Evolutionary conservation across 805 yeast species (phyloP).

Genomic region (Metschnikowia noctiluminum): DNA sequence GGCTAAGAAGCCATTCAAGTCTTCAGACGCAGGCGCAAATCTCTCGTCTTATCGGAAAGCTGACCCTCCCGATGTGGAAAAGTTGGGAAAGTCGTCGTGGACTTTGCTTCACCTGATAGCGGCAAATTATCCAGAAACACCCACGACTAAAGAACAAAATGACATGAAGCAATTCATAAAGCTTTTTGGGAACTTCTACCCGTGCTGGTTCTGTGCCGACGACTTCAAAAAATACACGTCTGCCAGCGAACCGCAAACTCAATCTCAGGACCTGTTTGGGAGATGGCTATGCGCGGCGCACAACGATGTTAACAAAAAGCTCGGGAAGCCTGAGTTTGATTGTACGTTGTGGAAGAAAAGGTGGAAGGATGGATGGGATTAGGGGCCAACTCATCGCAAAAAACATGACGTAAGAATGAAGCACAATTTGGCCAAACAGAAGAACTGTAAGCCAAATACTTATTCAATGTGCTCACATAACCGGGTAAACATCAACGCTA

Average conservation of each 20-base stretch:
- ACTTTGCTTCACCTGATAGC: conserved; percentile 87
- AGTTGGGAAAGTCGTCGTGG: conserved; percentile 87
- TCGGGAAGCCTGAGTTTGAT: conserved; percentile 84
- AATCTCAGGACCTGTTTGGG: conserved; percentile 75
- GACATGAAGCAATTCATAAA: conserved; percentile 70
- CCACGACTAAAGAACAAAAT: conserved; percentile 56
- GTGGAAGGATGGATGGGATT: conserved; percentile 95
- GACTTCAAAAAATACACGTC: conserved; percentile 69
- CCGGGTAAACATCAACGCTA: too few relatives aligned
- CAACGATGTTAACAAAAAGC: conserved; percentile 81
- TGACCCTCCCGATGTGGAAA: conserved; percentile 84
- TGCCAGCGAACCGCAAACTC: conserved; percentile 52
- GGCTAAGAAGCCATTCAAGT: conserved; percentile 4
- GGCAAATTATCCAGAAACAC: conserved; percentile 77
- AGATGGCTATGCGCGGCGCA: conserved; percentile 94
- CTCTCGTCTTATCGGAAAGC: conserved; percentile 36
- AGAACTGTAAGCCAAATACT: too few relatives aligned
- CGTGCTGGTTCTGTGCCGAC: conserved; percentile 90
- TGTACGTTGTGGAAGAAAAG: conserved; percentile 89
- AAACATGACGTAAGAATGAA: not conserved
- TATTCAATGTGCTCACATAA: too few relatives aligned
- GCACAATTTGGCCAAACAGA: too few relatives aligned
- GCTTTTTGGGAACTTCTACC: conserved; percentile 77
- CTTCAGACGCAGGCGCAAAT: not conserved
- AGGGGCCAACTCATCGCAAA: conserved; percentile 11